Evolutionary conservation across 2,329 filamentous ascomycete genomes (phyloP).

Genomic region (Fusarium piperis): DNA sequence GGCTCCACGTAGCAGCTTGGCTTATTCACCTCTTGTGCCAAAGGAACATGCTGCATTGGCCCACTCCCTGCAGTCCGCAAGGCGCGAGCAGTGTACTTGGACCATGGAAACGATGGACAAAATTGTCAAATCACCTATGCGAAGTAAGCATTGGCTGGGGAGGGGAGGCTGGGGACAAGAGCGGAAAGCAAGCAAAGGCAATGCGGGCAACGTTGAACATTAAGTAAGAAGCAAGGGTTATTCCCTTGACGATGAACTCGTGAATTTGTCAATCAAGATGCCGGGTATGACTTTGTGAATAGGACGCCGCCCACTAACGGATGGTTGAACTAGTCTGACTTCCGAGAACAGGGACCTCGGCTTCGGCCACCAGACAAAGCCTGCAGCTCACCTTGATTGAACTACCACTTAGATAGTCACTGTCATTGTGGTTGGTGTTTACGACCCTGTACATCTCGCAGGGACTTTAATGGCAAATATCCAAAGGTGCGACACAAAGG

Average conservation of each 20-base stretch:
- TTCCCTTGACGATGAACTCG: not conserved
- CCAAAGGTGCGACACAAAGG: not conserved
- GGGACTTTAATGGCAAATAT: not conserved
- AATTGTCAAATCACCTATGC: not conserved
- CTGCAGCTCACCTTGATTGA: not conserved
- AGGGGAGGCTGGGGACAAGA: not conserved
- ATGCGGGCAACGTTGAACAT: not conserved
- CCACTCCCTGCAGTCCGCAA: not conserved
- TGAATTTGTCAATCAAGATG: not conserved
- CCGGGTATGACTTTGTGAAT: not conserved
- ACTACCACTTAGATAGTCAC: not conserved
- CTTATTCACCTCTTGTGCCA: not conserved
- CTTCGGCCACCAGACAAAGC: not conserved
- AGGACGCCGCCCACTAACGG: not conserved
- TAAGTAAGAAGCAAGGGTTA: not conserved
- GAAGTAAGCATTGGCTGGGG: not conserved
- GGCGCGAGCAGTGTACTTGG: not conserved
- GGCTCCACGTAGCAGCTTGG: not conserved
- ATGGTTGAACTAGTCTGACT: not conserved
- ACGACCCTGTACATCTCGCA: not conserved
- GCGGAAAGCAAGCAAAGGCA: not conserved
- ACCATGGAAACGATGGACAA: not conserved
- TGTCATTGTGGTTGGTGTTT: not conserved
- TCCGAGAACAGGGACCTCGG: not conserved
- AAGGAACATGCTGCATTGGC: not conserved